A percentile compares a stretch with the other conserved stretches of the same genome.
These are phyloP conservation scores for Neurospora sp. DNA, from an alignment of 495 filamentous ascomycete species.

Conservation along the genomic window DNA sequence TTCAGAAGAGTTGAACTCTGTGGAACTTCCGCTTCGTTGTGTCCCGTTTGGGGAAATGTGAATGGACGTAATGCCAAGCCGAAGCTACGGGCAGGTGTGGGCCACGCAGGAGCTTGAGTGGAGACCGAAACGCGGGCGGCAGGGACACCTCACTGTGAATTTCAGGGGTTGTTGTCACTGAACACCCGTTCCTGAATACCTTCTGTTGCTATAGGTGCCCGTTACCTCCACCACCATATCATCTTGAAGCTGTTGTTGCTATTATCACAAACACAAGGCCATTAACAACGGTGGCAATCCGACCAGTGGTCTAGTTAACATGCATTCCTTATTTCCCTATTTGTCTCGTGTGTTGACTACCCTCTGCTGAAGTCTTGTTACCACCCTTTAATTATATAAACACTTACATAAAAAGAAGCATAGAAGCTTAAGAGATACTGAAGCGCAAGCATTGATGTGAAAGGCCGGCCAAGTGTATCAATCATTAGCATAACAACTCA, in stretches of 20 bases:
- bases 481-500: background rate
- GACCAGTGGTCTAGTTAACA: background rate
- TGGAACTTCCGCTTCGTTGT: background rate
- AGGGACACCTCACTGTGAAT: background rate
- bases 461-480: background rate
- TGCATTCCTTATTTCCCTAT: background rate
- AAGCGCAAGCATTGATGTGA: background rate
- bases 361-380: background rate
- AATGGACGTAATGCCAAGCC: background rate
- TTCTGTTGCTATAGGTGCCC: background rate
- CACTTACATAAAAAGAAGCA: background rate
- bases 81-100: background rate
- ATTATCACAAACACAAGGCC: background rate
- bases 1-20: background rate
- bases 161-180: background rate
- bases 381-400: background rate
- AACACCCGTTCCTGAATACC: background rate
- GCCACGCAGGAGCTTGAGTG: background rate
- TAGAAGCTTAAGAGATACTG: background rate
- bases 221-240: background rate
- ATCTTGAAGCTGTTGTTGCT: background rate
- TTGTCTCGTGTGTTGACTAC: background rate
- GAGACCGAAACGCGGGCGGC: background rate
- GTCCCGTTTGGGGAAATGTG: background rate
- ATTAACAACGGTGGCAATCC: background rate